These are phyloP conservation scores for Discostella stelligeroides DNA, from an alignment of 108 stramenopile genomes.

Conservation along the genomic window DNA sequence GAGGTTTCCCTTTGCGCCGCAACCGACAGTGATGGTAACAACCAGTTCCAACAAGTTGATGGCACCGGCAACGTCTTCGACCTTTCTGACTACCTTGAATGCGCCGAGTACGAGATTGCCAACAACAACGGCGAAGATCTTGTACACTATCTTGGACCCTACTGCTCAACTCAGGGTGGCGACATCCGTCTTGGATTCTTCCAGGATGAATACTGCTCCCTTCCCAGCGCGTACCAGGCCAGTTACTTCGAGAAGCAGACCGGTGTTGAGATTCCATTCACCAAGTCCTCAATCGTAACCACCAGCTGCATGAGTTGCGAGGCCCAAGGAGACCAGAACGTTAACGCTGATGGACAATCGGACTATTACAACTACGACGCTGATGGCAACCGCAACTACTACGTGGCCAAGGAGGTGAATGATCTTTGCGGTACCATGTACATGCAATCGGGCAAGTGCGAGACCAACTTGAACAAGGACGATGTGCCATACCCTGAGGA, in stretches of 20 bases:
- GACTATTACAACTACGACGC: constrained; percentile 49
- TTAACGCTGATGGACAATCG: constrained; percentile 4
- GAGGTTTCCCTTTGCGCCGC: constrained; percentile 35
- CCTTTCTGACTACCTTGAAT: constrained; percentile 36
- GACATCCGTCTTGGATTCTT: constrained; percentile 80
- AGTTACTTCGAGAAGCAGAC: constrained; percentile 35
- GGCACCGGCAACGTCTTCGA: constrained; percentile 23
- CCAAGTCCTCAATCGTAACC: constrained; percentile 57
- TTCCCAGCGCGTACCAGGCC: constrained; percentile 54
- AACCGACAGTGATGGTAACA: constrained; percentile 27
- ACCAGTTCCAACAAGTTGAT: constrained; percentile 13
- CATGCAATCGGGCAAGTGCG: constrained; percentile 80
- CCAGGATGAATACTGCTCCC: constrained; percentile 79
- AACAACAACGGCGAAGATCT: constrained; percentile 40
- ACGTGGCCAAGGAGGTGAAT: constrained; percentile 48
- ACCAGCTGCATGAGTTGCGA: constrained; percentile 57
- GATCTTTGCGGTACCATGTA: constrained; percentile 70
- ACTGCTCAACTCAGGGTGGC: constrained; percentile 85
- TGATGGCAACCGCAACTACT: constrained; percentile 53
- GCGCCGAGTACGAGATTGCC: constrained; percentile 37
- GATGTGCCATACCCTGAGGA: constrained; percentile 77
- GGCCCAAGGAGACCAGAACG: constrained; percentile 29
- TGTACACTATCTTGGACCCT: constrained; percentile 81
- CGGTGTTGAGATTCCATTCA: constrained; percentile 66
- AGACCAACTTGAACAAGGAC: constrained; percentile 57